Percentiles rank a stretch among this genome's conserved stretches.
Evolutionary conservation across 768 basidiomycete species (phyloP).

Genomic region (Lyophyllum semitale): DNA sequence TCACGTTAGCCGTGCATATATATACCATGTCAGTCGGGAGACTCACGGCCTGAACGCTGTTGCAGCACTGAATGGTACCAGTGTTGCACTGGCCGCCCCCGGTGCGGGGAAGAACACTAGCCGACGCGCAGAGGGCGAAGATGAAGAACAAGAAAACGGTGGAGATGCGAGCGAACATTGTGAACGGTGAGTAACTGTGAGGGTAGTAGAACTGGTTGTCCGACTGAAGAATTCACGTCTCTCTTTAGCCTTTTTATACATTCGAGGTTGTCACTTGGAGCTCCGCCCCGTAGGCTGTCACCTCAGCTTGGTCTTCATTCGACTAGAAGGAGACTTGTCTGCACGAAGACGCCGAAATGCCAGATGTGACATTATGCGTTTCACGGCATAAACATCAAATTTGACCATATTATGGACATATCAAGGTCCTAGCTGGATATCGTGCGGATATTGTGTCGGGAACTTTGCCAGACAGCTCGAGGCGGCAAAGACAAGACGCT

Average conservation of each 20-base stretch:
- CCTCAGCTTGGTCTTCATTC: not conserved
- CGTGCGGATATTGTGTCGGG: not conserved
- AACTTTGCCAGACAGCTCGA: not conserved
- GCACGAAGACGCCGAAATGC: not conserved
- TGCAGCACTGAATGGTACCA: slow-evolving; percentile 11
- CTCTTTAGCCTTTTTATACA: slow-evolving; percentile 7
- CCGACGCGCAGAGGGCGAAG: slow-evolving; percentile 17
- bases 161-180: slow-evolving; percentile 13
- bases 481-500: too few species aligned
- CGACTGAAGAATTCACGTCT: slow-evolving; percentile 7
- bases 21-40: too few species aligned
- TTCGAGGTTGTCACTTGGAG: not conserved
- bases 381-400: not conserved
- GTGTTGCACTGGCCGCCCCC: slow-evolving; percentile 11
- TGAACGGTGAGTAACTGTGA: not conserved
- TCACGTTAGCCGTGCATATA: not conserved
- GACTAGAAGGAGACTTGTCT: not conserved
- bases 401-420: not conserved
- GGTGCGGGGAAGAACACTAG: slow-evolving; percentile 10
- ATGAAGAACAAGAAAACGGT: slow-evolving; percentile 10
- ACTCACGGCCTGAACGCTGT: slow-evolving; percentile 2
- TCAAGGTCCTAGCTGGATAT: not conserved
- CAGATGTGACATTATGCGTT: slow-evolving; percentile 7
- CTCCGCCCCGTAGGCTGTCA: not conserved
- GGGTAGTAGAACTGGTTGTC: slow-evolving; percentile 14